These are phyloP conservation scores for Elongisporangium anandrum DNA, from an alignment of 352 stramenopile genomes.

Conservation along the genomic window DNA sequence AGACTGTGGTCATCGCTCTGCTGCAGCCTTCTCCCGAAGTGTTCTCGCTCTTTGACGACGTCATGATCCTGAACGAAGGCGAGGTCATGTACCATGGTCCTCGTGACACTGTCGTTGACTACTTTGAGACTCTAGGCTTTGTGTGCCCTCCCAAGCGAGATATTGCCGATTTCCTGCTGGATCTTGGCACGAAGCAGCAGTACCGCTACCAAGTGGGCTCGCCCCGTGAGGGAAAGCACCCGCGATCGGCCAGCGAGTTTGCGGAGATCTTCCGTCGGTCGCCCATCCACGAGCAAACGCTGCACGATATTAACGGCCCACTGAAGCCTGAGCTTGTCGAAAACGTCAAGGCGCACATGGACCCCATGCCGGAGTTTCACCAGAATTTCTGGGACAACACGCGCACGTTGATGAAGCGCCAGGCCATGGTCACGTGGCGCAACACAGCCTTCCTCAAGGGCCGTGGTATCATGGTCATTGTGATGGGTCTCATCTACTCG, in stretches of 20 bases:
- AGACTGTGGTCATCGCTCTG: conserved; percentile 71
- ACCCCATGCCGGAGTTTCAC: conserved; percentile 36
- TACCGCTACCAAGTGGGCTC: too few species aligned
- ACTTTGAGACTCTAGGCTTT: conserved; percentile 16
- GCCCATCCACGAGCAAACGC: conserved; percentile 21
- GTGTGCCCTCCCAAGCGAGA: conserved; percentile 5
- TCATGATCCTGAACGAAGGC: conserved; percentile 90
- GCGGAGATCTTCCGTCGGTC: conserved; percentile 25
- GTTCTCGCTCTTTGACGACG: conserved; percentile 90
- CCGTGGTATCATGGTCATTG: conserved; percentile 28
- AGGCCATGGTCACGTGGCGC: conserved; percentile 53
- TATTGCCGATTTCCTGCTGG: conserved; percentile 14
- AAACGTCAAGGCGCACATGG: conserved; percentile 23
- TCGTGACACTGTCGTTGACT: conserved; percentile 3
- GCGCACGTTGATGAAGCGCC: conserved; percentile 30
- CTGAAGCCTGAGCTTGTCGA: conserved; percentile 18
- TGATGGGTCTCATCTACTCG: conserved; percentile 33
- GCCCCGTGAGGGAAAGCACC: too few species aligned
- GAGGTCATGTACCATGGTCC: conserved; percentile 79
- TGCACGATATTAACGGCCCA: conserved; percentile 17
- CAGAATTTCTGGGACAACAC: conserved; percentile 33
- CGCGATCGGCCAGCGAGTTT: conserved; percentile 11
- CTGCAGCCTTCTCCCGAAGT: conserved; percentile 91
- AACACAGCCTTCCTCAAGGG: conserved; percentile 39
- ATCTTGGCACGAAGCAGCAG: conserved; percentile 10